Base-by-base conservation (phyloP, 192 early-diverging fungal species). In the Chytriomyces confervae region DNA sequence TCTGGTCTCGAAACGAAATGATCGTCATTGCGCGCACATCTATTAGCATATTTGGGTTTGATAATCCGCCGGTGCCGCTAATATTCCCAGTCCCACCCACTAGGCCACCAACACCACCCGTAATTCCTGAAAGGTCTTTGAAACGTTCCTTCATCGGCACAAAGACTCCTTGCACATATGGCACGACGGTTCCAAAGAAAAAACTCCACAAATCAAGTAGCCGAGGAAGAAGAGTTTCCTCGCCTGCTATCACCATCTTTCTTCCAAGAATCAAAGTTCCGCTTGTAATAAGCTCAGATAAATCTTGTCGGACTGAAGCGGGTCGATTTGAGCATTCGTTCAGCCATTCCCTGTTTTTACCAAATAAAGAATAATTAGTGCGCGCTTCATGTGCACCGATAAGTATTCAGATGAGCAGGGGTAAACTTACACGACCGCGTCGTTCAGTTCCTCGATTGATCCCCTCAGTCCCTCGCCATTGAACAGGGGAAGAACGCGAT, bases 141-240 rank as follows among this genome's bases (percentile, higher is more conserved):
- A 72, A 61, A 23, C 53, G n/a, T 24, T 72, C 78, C 24, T 72
- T 61, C 11, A 95, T 71, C 9, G 95, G 95, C 5, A 95, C 83
- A 78, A 96, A 95, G 23, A 94, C 93, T 5, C 91, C 95, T 75
- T 96, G 92, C 68, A 96, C 84, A 68, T 93, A 94, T 71, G 95
- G 95, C 45, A 96, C 78, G 10, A 94, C 93, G 29, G 92, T 93
- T 8, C 91, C 90, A 72, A 91, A 93, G 76, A 93, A 91, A 75
- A 93, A 92, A 13, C 88, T 90, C 95, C 95, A 96, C 48, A 91
- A 87, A 47, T 91, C 89, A 4, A 92, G 91, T 49, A 95, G 62
- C 2, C 92, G 89, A 5, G 86, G 88, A 7, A 91, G 84, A 48
- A 94, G 70, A 20, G 81, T 89, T 61, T 94, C 93, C 61, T 91